These are phyloP conservation scores for Emmonsia crescens DNA, from an alignment of 2,329 filamentous ascomycete species.

Conservation along the genomic window DNA sequence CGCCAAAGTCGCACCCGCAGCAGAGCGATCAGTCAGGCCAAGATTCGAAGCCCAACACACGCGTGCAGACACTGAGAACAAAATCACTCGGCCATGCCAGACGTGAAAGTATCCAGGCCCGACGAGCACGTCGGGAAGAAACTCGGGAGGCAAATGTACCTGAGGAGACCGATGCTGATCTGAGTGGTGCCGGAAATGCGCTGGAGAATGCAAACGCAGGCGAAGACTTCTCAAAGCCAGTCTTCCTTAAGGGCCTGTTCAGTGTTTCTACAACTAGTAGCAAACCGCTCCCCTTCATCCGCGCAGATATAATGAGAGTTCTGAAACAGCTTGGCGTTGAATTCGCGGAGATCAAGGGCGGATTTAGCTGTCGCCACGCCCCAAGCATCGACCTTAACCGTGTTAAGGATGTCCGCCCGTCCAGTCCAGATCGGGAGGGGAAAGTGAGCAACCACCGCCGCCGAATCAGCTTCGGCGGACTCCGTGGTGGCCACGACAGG, in stretches of 20 bases:
- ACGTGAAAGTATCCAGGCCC: constrained; percentile 82
- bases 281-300: constrained; percentile 76
- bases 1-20: constrained; percentile 26
- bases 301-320: constrained; percentile 81
- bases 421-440: constrained; percentile 44
- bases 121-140: constrained; percentile 63
- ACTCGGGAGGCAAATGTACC: constrained; percentile 66
- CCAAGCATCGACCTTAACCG: constrained; percentile 83
- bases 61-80: constrained; percentile 58
- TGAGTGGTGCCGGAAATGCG: constrained; percentile 45
- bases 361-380: constrained; percentile 77
- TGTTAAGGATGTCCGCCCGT: constrained; percentile 50
- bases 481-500: constrained; percentile 52
- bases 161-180: constrained; percentile 80
- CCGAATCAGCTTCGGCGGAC: constrained; percentile 73
- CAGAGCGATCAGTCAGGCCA: constrained; percentile 40
- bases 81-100: constrained; percentile 84
- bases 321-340: constrained; percentile 81
- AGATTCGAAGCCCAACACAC: constrained; percentile 45
- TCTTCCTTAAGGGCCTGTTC: constrained; percentile 92
- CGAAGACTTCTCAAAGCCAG: constrained; percentile 73
- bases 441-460: constrained; percentile 52
- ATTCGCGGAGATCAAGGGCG: constrained; percentile 82
- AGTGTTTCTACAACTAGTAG: constrained; percentile 94
- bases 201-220: constrained; percentile 43